These are phyloP conservation scores for Medicago arabica DNA, from an alignment of 306 rosid genomes.

Conservation along the genomic window DNA sequence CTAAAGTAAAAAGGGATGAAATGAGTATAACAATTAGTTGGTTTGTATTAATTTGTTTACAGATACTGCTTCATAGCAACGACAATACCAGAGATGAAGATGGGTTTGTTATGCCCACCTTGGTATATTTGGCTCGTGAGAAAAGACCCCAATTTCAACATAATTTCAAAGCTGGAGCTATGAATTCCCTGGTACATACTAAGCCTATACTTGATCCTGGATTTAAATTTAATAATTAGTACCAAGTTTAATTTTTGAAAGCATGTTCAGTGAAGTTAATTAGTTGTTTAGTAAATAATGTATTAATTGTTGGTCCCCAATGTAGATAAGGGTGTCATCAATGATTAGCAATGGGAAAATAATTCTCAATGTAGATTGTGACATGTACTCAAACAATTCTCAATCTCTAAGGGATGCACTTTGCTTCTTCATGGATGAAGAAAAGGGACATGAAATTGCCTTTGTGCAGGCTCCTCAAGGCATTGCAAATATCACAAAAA, in stretches of 20 bases:
- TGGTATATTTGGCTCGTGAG: slow-evolving; percentile 80
- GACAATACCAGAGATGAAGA: slow-evolving; percentile 53
- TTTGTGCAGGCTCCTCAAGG: slow-evolving; percentile 70
- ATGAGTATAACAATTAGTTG: too few relatives aligned
- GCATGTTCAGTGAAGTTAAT: too few relatives aligned
- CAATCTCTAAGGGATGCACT: slow-evolving; percentile 70
- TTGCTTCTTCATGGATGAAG: slow-evolving; percentile 80
- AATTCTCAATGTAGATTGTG: slow-evolving; percentile 70
- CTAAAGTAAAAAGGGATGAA: too few relatives aligned
- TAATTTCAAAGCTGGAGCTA: slow-evolving; percentile 83
- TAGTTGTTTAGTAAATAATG: too few relatives aligned
- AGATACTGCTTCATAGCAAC: slow-evolving; percentile 66
- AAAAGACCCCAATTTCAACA: slow-evolving; percentile 68
- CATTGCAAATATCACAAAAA: slow-evolving; percentile 52
- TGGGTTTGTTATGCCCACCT: slow-evolving; percentile 65
- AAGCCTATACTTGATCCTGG: too few relatives aligned
- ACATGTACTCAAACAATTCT: slow-evolving; percentile 70
- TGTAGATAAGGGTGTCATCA: slow-evolving; percentile 80
- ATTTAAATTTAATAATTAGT: too few relatives aligned
- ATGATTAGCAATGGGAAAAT: slow-evolving; percentile 69
- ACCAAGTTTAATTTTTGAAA: too few relatives aligned
- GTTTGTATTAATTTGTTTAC: too few relatives aligned
- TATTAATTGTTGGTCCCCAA: neutral
- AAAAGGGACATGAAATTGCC: slow-evolving; percentile 67
- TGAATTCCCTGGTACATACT: slow-evolving; percentile 70